These are phyloP conservation scores for Graphium sp. DNA, from an alignment of 2,329 filamentous ascomycete genomes.

Conservation along the genomic window DNA sequence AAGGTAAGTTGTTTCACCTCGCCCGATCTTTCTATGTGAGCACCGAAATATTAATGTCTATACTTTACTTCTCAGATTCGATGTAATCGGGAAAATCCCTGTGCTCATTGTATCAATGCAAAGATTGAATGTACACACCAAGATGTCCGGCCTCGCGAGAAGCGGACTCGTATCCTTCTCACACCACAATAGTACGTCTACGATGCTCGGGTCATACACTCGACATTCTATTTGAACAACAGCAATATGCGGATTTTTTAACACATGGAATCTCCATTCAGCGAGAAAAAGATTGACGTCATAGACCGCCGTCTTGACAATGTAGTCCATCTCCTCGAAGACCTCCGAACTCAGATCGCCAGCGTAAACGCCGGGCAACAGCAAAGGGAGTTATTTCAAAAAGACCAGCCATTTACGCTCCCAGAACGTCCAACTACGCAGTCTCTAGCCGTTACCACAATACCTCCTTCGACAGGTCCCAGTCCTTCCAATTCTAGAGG, in stretches of 20 bases:
- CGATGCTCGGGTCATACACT: no score
- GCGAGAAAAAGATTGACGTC: constrained; percentile 19
- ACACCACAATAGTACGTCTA: constrained; percentile 19
- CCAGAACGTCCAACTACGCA: neutral
- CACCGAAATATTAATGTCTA: constrained; percentile 1
- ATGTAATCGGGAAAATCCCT: constrained; percentile 18
- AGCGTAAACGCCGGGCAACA: constrained; percentile 5
- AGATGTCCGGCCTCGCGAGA: constrained; percentile 15
- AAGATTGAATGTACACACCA: constrained; percentile 18
- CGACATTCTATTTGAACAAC: no score
- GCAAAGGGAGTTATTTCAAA: no score
- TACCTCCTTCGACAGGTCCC: neutral
- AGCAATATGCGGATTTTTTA: no score
- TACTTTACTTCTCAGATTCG: constrained; percentile 12
- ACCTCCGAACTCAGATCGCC: constrained; percentile 13
- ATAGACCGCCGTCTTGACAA: constrained; percentile 18
- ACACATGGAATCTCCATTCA: constrained; percentile 5
- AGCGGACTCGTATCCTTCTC: constrained; percentile 17
- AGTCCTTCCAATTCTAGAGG: constrained; percentile 2
- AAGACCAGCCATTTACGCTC: neutral
- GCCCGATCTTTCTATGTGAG: neutral
- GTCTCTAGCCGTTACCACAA: no score
- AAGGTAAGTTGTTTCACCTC: constrained; percentile 11
- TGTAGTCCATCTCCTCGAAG: constrained; percentile 15
- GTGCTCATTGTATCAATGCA: constrained; percentile 17